Conservation (phyloP, 2,329 filamentous ascomycete species). For the Exutisphaerella laricina region DNA sequence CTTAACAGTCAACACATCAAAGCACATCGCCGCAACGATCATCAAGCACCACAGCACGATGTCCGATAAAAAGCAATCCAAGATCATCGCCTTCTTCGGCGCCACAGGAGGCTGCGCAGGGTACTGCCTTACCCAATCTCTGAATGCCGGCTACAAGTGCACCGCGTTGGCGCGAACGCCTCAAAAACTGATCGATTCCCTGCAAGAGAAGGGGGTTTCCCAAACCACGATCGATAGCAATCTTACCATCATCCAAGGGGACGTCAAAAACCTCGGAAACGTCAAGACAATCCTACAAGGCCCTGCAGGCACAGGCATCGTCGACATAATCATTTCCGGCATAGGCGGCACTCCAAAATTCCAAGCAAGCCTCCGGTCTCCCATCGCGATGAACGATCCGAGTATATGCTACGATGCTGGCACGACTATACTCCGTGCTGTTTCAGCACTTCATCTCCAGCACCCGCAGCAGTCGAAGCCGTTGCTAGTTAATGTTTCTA, state of each 20-base stretch:
- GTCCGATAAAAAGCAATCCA: background rate
- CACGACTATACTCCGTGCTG: constrained; percentile 29
- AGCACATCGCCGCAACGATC: background rate
- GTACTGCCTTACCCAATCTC: constrained; percentile 37
- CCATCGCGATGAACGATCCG: constrained; percentile 33
- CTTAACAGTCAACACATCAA: background rate
- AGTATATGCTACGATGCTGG: constrained; percentile 34
- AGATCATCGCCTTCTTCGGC: constrained; percentile 48
- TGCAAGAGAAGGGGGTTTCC: constrained; percentile 39
- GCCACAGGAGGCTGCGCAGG: constrained; percentile 48
- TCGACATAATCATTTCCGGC: constrained; percentile 45
- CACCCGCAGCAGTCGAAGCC: background rate
- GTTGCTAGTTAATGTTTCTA: constrained; percentile 13
- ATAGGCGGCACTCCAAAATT: constrained; percentile 38
- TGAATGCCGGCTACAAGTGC: constrained; percentile 40
- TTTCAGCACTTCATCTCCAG: constrained; percentile 16
- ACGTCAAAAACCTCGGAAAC: constrained; percentile 39
- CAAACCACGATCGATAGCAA: constrained; percentile 32
- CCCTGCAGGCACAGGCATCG: constrained; percentile 30
- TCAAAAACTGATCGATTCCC: constrained; percentile 43
- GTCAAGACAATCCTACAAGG: constrained; percentile 38
- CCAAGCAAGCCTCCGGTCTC: constrained; percentile 23
- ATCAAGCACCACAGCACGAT: background rate
- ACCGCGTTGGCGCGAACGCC: constrained; percentile 48
- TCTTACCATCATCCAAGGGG: constrained; percentile 46